These are phyloP conservation scores for Neonectria coccinea DNA, from an alignment of 2,329 filamentous ascomycete species.

Conservation along the genomic window DNA sequence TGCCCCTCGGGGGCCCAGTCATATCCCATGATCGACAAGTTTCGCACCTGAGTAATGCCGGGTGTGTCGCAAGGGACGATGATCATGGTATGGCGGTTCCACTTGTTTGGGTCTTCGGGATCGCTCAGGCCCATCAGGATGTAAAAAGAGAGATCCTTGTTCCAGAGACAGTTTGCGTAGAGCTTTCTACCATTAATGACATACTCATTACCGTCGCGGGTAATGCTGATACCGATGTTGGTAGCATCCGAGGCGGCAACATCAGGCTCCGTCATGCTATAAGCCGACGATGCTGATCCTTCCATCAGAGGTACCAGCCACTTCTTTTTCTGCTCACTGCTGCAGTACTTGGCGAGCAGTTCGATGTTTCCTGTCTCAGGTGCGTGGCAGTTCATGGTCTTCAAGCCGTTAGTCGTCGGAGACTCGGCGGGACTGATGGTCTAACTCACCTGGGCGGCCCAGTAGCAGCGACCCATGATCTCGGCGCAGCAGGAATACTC, in stretches of 20 bases:
- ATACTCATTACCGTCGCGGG: conserved; percentile 82
- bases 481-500: conserved; percentile 97
- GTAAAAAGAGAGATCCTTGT: conserved; percentile 88
- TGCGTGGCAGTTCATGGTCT: conserved; percentile 86
- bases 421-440: too few species aligned
- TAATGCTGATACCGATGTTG: conserved; percentile 85
- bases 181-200: conserved; percentile 94
- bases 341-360: conserved; percentile 86
- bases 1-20: conserved; percentile 95
- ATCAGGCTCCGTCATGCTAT: conserved; percentile 89
- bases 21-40: conserved; percentile 89
- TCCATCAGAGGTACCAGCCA: conserved; percentile 83
- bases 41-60: conserved; percentile 86
- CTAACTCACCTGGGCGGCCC: conserved; percentile 58
- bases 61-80: conserved; percentile 81
- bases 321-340: conserved; percentile 79
- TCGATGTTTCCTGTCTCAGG: conserved; percentile 94
- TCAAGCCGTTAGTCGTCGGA: conserved; percentile 56
- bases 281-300: conserved; percentile 84
- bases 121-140: conserved; percentile 93
- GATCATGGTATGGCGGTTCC: conserved; percentile 90
- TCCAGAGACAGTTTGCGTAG: conserved; percentile 93
- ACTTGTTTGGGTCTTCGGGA: conserved; percentile 75
- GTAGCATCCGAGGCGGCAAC: conserved; percentile 86
- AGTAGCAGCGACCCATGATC: conserved; percentile 82